A percentile compares a stretch with the other conserved stretches of the same genome.
Evolutionary conservation across 2,329 filamentous ascomycete species (phyloP).

Genomic region (Nakataea oryzae): DNA sequence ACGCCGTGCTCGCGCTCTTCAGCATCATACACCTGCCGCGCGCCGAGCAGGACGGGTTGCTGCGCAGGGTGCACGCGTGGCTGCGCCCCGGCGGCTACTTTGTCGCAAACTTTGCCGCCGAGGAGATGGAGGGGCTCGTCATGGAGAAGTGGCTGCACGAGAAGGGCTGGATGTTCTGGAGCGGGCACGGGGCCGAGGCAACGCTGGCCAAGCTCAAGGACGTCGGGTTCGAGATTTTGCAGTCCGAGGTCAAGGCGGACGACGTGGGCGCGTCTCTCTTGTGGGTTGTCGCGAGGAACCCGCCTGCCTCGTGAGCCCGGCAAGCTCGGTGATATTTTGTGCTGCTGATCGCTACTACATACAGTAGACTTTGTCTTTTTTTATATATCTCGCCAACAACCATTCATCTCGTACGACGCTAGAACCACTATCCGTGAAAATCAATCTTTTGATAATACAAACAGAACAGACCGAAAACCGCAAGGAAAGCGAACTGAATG

Average conservation of each 20-base stretch:
- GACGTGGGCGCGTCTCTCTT: conserved; percentile 22
- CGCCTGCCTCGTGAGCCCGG: not conserved
- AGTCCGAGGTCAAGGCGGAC: conserved; percentile 18
- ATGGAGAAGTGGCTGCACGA: conserved; percentile 26
- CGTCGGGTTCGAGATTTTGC: conserved; percentile 21
- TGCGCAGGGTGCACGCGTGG: conserved; percentile 34
- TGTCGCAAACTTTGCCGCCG: conserved; percentile 33
- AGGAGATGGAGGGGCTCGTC: conserved; percentile 16
- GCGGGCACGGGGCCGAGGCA: conserved; percentile 24
- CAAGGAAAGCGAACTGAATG: not conserved
- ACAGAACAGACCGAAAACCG: not conserved
- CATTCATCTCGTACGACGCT: not conserved
- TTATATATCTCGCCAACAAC: too few relatives aligned
- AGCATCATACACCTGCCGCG: conserved; percentile 44
- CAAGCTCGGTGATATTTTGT: not conserved
- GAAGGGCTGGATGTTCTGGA: conserved; percentile 33
- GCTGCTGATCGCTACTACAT: too few relatives aligned
- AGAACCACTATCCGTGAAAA: not conserved
- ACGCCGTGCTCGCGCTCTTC: conserved; percentile 41
- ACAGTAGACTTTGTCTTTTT: too few relatives aligned
- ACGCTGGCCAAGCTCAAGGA: conserved; percentile 19
- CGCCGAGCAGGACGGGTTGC: conserved; percentile 34
- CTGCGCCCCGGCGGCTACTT: conserved; percentile 38
- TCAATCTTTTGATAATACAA: not conserved
- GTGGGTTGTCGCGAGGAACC: conserved; percentile 27